These are phyloP conservation scores for Globisporangium cederbergense DNA, from an alignment of 352 stramenopile genomes.

Conservation along the genomic window DNA sequence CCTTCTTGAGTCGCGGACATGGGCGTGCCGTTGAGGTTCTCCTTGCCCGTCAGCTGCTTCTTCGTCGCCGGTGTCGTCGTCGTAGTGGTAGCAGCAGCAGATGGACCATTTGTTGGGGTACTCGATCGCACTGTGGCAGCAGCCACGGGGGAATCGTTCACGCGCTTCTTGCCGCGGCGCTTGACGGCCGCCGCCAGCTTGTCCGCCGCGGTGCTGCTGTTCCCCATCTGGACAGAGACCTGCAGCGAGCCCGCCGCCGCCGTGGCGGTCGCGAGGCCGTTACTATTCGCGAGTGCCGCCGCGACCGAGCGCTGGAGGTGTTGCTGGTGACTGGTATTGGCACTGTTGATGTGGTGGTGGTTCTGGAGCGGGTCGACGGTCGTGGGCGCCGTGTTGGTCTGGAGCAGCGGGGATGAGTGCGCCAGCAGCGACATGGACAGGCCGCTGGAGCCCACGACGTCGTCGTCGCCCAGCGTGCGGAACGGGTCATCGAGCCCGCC, in stretches of 20 bases:
- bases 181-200: constrained; percentile 19
- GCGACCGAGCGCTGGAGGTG: background rate
- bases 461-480: constrained; percentile 41
- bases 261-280: constrained; percentile 17
- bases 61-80: constrained; percentile 24
- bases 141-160: constrained; percentile 30
- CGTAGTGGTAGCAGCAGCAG: background rate
- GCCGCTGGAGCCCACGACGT: constrained; percentile 22
- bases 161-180: constrained; percentile 55
- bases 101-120: background rate
- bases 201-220: constrained; percentile 3
- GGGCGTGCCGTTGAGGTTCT: constrained; percentile 23
- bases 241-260: constrained; percentile 16
- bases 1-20: constrained; percentile 57
- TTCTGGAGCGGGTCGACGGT: constrained; percentile 11
- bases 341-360: constrained; percentile 5
- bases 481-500: constrained; percentile 54
- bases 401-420: constrained; percentile 23
- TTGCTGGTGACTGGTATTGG: background rate
- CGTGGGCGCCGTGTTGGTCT: constrained; percentile 15
- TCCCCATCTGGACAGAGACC: constrained; percentile 16
- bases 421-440: constrained; percentile 36
- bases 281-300: constrained; percentile 1
- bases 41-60: constrained; percentile 20
- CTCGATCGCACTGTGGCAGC: constrained; percentile 10